Percentiles rank a stretch among this genome's conserved stretches.
Evolutionary conservation across 2,329 filamentous ascomycete genomes (phyloP).

Genomic region (Pezicula carpinea): DNA sequence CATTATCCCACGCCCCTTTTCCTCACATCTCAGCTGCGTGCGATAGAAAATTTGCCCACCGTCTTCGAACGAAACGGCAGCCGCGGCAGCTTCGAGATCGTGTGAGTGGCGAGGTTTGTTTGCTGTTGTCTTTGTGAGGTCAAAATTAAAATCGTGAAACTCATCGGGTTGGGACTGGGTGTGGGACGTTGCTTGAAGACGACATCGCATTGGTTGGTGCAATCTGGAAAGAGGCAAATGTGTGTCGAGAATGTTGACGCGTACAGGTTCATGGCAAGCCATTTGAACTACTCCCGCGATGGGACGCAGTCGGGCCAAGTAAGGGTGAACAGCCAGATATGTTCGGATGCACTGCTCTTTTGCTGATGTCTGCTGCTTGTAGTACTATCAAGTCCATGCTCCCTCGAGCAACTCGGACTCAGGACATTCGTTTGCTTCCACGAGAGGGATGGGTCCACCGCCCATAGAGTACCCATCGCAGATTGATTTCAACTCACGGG

Average conservation of each 20-base stretch:
- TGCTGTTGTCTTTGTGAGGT: no score
- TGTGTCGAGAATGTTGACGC: not conserved
- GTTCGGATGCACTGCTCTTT: slow-evolving; percentile 13
- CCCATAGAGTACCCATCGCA: slow-evolving; percentile 22
- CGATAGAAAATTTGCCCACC: no score
- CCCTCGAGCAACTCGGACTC: slow-evolving; percentile 17
- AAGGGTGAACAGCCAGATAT: slow-evolving; percentile 9
- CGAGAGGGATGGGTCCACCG: slow-evolving; percentile 24
- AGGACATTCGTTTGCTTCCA: slow-evolving; percentile 16
- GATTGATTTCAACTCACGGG: slow-evolving; percentile 25
- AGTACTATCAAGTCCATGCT: slow-evolving; percentile 20
- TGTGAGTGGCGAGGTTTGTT: no score
- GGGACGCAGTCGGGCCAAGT: slow-evolving; percentile 18
- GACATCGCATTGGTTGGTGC: not conserved
- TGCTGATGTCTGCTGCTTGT: slow-evolving; percentile 9
- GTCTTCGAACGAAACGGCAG: no score
- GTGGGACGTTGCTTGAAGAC: no score
- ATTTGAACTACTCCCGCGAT: slow-evolving; percentile 19
- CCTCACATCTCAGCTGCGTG: no score
- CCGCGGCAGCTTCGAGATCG: no score
- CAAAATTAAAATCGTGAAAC: no score
- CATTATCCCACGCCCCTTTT: no score
- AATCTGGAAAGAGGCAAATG: not conserved
- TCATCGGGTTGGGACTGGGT: no score
- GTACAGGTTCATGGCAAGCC: slow-evolving; percentile 17